These are phyloP conservation scores for Fomitopsis betulina DNA, from an alignment of 1,284 basidiomycete genomes.

Conservation along the genomic window DNA sequence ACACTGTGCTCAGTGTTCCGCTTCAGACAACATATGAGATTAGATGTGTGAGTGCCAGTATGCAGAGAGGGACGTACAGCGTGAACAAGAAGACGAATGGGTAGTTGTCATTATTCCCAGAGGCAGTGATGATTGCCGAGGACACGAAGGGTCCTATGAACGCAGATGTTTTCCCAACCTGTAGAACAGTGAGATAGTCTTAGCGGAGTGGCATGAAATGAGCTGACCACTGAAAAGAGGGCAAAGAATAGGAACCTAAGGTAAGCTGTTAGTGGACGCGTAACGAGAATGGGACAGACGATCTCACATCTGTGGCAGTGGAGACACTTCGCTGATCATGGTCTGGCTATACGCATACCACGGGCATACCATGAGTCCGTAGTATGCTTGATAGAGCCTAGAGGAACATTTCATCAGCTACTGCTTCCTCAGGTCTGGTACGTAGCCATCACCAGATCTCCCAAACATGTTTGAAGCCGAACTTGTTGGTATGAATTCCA, in stretches of 20 bases:
- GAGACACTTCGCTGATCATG: conserved; percentile 82
- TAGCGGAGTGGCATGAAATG: not conserved
- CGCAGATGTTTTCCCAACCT: conserved; percentile 77
- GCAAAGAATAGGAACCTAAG: conserved; percentile 73
- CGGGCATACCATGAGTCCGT: conserved; percentile 76
- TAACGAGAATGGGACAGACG: conserved; percentile 4
- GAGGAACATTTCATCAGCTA: not conserved
- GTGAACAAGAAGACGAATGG: conserved; percentile 78
- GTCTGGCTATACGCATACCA: conserved; percentile 86
- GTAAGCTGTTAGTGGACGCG: conserved; percentile 1
- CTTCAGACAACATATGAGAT: conserved; percentile 28
- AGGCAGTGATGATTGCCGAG: conserved; percentile 66
- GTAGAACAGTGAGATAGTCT: not conserved
- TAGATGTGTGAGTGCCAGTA: not conserved
- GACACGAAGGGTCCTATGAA: conserved; percentile 81
- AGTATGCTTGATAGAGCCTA: conserved; percentile 68
- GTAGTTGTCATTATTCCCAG: conserved; percentile 72
- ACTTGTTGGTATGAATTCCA: conserved; percentile 68
- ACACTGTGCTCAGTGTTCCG: conserved; percentile 55
- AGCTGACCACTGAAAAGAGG: conserved; percentile 63
- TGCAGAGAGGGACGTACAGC: conserved; percentile 42
- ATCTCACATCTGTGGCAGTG: conserved; percentile 64
- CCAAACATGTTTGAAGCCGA: conserved; percentile 82
- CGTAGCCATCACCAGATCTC: conserved; percentile 56
- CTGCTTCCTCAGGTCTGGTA: not conserved